Base-by-base conservation (phyloP, 2,329 filamentous ascomycete species). In the Neofusicoccum sp. region DNA sequence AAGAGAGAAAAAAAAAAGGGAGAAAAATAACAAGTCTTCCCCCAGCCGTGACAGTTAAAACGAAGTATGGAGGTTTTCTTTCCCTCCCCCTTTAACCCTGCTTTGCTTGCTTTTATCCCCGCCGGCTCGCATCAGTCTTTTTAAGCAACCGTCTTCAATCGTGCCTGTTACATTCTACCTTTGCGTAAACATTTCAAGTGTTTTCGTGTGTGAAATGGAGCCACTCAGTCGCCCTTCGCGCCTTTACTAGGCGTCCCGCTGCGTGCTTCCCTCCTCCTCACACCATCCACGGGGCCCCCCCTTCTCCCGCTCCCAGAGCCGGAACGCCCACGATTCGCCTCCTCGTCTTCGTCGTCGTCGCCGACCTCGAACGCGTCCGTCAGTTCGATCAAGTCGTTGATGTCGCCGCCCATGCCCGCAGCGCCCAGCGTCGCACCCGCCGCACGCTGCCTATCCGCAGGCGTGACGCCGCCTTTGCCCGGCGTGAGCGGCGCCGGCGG, bases 361-460 rank as follows among this genome's bases (percentile, higher is more conserved):
- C 72, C 73, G 57, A 74, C 70, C 51, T 76, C 74, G 38, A 61
- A 61, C 3, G 59, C 87, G 20, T 75, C 72, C 58, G 85, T 82
- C 63, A 92, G 78, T 71, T 92, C 89, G 69, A 92, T 92, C 41
- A 91, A 73, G 73, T 91, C 89, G 3, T 83, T 80, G 12, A 83
- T 71, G 5, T 78, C 80, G 14, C 80, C 79, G 20, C 77, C 76
- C 48, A 60, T 53, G 16, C 58, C 58, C 14, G 48, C 33, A 9
- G 47, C 28, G 9, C 47, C 47, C 7, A 44, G 24, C 8, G 47
- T 48, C 6, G 44, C 58, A 30, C 58, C 58, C 1, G 38, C 38
- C 6, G 51, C 51, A 16, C 51, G 51, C 51, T 56, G 51, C n/a
- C 51, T 43, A 16, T 56, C 51, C 1, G 51, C 38, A 6, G 51